These are phyloP conservation scores for Pichia scutulata DNA, from an alignment of 805 yeast species.

Conservation along the genomic window DNA sequence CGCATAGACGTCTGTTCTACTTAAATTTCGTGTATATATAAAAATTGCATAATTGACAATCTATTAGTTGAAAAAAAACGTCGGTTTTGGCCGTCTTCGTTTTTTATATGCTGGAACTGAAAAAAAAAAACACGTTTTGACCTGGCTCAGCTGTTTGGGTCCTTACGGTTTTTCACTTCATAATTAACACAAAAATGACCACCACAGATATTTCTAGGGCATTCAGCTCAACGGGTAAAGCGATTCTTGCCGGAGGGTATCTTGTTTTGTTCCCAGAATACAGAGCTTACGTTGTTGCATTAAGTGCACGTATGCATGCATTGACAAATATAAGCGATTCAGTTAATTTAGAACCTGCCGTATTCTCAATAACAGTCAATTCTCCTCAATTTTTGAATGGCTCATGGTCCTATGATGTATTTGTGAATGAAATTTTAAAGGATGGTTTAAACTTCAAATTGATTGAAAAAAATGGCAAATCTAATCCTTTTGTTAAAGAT, in stretches of 20 bases:
- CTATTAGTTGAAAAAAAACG: no score
- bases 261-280: slow-evolving; percentile 75
- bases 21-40: no score
- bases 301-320: slow-evolving; percentile 90
- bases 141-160: not conserved
- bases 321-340: slow-evolving; percentile 8
- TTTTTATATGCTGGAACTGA: no score
- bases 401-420: slow-evolving; percentile 51
- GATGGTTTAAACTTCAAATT: slow-evolving; percentile 5
- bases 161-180: not conserved
- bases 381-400: slow-evolving; percentile 77
- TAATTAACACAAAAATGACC: not conserved
- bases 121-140: not conserved
- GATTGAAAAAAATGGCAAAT: slow-evolving; percentile 16
- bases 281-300: slow-evolving; percentile 73
- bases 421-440: slow-evolving; percentile 8
- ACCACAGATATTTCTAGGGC: slow-evolving; percentile 29
- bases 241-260: slow-evolving; percentile 90
- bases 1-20: no score
- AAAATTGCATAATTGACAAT: no score
- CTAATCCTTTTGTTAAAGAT: slow-evolving; percentile 71
- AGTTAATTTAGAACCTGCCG: not conserved
- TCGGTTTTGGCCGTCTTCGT: no score
- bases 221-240: slow-evolving; percentile 94
- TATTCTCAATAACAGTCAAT: slow-evolving; percentile 34